Conservation (phyloP, 2,329 filamentous ascomycete species). For the Colletotrichum lini region DNA sequence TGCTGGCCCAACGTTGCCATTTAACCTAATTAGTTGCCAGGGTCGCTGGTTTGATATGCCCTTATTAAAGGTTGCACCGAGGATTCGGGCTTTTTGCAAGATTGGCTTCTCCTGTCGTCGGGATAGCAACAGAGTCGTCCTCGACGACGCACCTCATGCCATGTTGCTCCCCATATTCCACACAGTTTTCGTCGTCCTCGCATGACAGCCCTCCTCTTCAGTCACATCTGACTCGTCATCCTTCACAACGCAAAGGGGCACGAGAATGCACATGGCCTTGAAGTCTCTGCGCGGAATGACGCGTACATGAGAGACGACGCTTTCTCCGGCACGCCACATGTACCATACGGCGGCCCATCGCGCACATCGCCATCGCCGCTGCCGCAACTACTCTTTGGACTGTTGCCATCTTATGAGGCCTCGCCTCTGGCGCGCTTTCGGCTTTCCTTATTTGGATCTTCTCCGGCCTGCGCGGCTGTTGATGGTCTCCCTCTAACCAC, state of each 20-base stretch:
- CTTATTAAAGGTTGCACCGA: not conserved
- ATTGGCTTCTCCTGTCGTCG: not conserved
- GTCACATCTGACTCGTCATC: not conserved
- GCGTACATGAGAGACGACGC: not conserved
- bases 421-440: not conserved
- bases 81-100: not conserved
- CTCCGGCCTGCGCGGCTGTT: not conserved
- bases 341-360: not conserved
- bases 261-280: not conserved
- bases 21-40: constrained; percentile 13
- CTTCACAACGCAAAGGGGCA: too few species aligned
- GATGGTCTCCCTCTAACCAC: constrained; percentile 14
- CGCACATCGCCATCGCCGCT: not conserved
- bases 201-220: not conserved
- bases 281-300: not conserved
- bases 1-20: constrained; percentile 21
- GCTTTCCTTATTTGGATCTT: constrained; percentile 4
- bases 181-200: not conserved
- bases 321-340: not conserved
- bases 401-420: not conserved
- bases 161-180: not conserved
- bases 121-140: not conserved
- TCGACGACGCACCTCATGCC: not conserved
- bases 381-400: not conserved
- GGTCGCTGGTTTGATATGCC: not conserved